A percentile compares a stretch with the other conserved stretches of the same genome.
Evolutionary conservation across 2,329 filamentous ascomycete species (phyloP).

Genomic region (Xylaria arbuscula): DNA sequence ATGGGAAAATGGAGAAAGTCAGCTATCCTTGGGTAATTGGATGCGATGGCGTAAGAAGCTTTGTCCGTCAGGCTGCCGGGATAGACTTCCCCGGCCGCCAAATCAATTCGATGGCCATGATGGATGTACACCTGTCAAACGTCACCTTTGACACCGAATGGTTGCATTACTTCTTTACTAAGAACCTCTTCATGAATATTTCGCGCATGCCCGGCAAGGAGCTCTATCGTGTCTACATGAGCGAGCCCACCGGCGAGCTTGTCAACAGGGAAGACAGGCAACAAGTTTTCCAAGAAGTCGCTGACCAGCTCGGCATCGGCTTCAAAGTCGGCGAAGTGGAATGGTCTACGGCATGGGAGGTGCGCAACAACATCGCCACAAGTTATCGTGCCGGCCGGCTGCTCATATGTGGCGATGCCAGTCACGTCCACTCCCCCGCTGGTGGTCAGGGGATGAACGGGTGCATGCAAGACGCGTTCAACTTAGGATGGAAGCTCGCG

Average conservation of each 20-base stretch:
- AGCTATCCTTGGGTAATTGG: constrained; percentile 20
- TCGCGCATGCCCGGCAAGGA: constrained; percentile 9
- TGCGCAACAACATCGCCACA: constrained; percentile 3
- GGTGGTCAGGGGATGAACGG: constrained; percentile 76
- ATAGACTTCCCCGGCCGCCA: constrained; percentile 12
- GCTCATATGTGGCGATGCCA: constrained; percentile 63
- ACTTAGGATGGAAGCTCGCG: constrained; percentile 63
- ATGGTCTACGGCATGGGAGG: constrained; percentile 1
- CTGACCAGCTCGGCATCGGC: constrained; percentile 10
- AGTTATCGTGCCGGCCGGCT: constrained; percentile 22
- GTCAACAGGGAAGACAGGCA: constrained; percentile 8
- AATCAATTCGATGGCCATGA: constrained; percentile 12
- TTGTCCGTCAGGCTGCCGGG: constrained; percentile 7
- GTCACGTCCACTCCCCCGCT: constrained; percentile 78
- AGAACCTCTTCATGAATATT: constrained; percentile 8
- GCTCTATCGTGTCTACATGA: constrained; percentile 13
- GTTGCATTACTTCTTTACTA: constrained; percentile 17
- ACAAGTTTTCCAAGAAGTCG: constrained; percentile 14
- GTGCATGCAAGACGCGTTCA: constrained; percentile 70
- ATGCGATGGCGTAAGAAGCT: constrained; percentile 7
- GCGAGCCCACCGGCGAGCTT: constrained; percentile 4
- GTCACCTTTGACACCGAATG: neutral
- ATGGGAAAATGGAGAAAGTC: neutral
- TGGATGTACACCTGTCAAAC: constrained; percentile 5
- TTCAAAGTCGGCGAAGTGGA: constrained; percentile 1